Percentiles rank a stretch among this genome's conserved stretches.
Evolutionary conservation across 768 basidiomycete genomes (phyloP).

Genomic region (Lyophyllum shimeji): DNA sequence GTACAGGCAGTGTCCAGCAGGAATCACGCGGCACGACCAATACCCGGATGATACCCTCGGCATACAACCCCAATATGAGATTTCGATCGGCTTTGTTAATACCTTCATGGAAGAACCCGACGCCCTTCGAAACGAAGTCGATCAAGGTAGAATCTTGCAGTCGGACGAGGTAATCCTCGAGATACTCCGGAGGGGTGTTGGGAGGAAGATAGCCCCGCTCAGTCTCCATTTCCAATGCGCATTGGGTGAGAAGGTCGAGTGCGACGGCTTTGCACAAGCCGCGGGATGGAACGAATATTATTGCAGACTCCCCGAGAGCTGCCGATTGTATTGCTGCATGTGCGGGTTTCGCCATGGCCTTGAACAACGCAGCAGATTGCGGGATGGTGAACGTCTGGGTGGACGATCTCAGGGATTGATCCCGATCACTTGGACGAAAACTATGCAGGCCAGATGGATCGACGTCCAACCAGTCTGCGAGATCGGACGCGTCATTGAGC

Average conservation of each 20-base stretch:
- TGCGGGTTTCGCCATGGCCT: conserved; percentile 89
- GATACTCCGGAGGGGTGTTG: conserved; percentile 44
- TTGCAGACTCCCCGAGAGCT: conserved; percentile 46
- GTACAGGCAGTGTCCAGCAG: conserved; percentile 88
- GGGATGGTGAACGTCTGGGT: conserved; percentile 83
- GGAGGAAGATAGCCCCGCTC: conserved; percentile 66
- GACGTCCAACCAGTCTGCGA: conserved; percentile 84
- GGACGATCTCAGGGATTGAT: conserved; percentile 68
- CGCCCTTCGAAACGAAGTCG: conserved; percentile 80
- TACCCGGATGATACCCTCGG: conserved; percentile 75
- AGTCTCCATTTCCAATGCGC: conserved; percentile 71
- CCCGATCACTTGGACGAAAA: conserved; percentile 83
- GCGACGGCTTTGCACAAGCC: conserved; percentile 73
- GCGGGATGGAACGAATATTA: conserved; percentile 90
- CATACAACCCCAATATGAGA: conserved; percentile 78
- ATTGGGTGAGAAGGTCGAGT: conserved; percentile 84
- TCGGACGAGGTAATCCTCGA: conserved; percentile 58
- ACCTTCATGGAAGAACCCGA: conserved; percentile 85
- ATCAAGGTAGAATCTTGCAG: conserved; percentile 62
- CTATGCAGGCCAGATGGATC: conserved; percentile 61
- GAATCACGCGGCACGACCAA: conserved; percentile 81
- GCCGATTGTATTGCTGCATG: conserved; percentile 67
- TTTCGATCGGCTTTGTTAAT: conserved; percentile 65
- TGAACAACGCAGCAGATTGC: conserved; percentile 84
- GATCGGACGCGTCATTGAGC: conserved; percentile 74